Evolutionary conservation across 306 rosid genomes (phyloP), one percentile per base, ranked within the genome.

Genomic region (Trifolium repens): DNA sequence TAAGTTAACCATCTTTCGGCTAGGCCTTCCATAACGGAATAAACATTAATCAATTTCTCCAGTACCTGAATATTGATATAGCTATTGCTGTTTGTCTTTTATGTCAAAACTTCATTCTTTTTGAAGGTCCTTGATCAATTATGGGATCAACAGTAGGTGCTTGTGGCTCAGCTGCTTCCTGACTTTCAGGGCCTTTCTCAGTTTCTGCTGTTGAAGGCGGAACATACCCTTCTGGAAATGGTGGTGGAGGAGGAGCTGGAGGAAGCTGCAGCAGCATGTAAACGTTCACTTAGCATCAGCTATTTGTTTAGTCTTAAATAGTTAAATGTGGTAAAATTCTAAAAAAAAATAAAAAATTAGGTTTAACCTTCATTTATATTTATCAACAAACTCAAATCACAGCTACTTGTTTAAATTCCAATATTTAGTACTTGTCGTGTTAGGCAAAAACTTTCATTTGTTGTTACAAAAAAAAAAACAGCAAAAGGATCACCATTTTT

Each of bases 111-210:
- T 86, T 92, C 88, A 88, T 89, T 79, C 96, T 94, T 83, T 90
- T 94, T 59, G 96, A 82, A 5, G 96, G 99, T 52, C 96, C 96
- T 84, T 90, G 96, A 81, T 94, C 96, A 64, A 90, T 82, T 58
- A 94, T 89, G 71, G 98, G 97, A 88, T 92, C 96, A 53, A 86
- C 79, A 2, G 81, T 3, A 76, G 93, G 92, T 60, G 79, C 91
- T 83, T 87, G 96, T 0, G 85, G 12, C 72, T 90, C 99, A 69
- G 85, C 82, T 59, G 88, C 74, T 86, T 80, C 89, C 81, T 84
- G 92, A 75, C 76, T 80, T 86, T 94, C 96, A 7, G 89, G 61
- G 70, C 73, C 91, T 64, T 90, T 90, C 67, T 90, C 96, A 40
- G 87, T 65, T 69, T 90, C 96, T 19, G 85, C 78, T 32, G 86